Evolutionary conservation across 2,329 filamentous ascomycete species (phyloP).

Genomic region (Ophiostoma australiae): DNA sequence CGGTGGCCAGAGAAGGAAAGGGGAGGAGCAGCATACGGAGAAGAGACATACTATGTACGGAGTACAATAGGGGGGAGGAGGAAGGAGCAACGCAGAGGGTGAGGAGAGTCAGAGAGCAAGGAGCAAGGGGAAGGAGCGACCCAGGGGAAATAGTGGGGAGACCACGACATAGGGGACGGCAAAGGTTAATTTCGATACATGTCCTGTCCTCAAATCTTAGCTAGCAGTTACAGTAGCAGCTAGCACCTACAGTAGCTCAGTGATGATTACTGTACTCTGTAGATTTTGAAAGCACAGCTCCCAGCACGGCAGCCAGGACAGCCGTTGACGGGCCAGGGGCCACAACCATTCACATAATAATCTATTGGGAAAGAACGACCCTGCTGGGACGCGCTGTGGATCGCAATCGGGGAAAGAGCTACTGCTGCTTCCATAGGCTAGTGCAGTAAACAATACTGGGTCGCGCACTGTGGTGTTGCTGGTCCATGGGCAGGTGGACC

Average conservation of each 20-base stretch:
- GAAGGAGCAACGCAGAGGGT: conserved; percentile 13
- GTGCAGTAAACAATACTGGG: conserved; percentile 7
- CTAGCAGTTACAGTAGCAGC: neutral
- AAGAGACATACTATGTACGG: neutral
- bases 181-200: conserved; percentile 21
- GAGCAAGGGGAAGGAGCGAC: conserved; percentile 18
- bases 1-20: conserved; percentile 24
- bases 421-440: neutral
- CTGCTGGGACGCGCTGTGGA: conserved; percentile 18
- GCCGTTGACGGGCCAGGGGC: conserved; percentile 9
- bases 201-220: neutral
- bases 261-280: no score
- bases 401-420: conserved; percentile 23
- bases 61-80: conserved; percentile 2
- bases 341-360: neutral
- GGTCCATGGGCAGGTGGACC: neutral
- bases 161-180: conserved; percentile 19
- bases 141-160: conserved; percentile 17
- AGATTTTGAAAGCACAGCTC: neutral
- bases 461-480: neutral
- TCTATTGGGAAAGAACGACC: conserved; percentile 12
- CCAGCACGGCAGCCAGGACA: neutral
- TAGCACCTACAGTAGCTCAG: neutral
- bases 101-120: conserved; percentile 10
- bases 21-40: conserved; percentile 15